phyloP scores from a whole-genome alignment of 164 flowering plant genomes.

The Pachysandra terminalis region DNA sequence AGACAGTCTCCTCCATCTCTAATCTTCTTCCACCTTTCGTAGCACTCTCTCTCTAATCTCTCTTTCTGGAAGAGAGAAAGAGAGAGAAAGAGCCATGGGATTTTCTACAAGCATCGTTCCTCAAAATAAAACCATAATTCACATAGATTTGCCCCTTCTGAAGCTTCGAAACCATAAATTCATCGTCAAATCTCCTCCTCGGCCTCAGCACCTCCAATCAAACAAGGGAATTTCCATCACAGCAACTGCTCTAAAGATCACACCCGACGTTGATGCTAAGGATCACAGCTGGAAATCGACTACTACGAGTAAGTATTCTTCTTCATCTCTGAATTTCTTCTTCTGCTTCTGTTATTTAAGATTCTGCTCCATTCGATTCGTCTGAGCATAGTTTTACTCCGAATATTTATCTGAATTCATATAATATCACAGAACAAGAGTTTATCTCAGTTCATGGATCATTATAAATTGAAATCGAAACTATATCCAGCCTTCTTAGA shows the following conservation, averaged over 20 bases:
- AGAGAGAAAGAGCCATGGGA: slow-evolving; percentile 5
- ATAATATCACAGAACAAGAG: background rate
- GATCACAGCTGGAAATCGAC: slow-evolving; percentile 1
- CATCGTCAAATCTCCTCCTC: slow-evolving; percentile 2
- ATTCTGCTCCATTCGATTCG: background rate
- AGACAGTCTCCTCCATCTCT: too few species aligned
- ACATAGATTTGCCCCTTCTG: background rate
- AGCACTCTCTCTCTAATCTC: too few species aligned
- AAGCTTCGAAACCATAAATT: slow-evolving; percentile 14
- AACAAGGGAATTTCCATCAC: slow-evolving; percentile 11
- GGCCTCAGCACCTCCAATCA: background rate
- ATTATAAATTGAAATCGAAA: too few species aligned
- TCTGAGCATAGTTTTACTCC: background rate
- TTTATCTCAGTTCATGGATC: background rate
- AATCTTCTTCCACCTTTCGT: too few species aligned
- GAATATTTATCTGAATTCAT: background rate
- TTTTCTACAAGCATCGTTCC: slow-evolving; percentile 13
- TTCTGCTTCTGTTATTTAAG: too few species aligned
- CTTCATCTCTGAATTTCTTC: background rate
- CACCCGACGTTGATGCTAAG: slow-evolving; percentile 15
- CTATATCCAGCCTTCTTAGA: too few species aligned
- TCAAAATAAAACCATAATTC: slow-evolving; percentile 12
- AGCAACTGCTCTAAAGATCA: slow-evolving; percentile 15
- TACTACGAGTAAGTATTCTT: slow-evolving; percentile 1
- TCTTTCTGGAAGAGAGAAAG: background rate